Evolutionary conservation across 495 filamentous ascomycete genomes (phyloP).

Genomic region (Penicillium daleae): DNA sequence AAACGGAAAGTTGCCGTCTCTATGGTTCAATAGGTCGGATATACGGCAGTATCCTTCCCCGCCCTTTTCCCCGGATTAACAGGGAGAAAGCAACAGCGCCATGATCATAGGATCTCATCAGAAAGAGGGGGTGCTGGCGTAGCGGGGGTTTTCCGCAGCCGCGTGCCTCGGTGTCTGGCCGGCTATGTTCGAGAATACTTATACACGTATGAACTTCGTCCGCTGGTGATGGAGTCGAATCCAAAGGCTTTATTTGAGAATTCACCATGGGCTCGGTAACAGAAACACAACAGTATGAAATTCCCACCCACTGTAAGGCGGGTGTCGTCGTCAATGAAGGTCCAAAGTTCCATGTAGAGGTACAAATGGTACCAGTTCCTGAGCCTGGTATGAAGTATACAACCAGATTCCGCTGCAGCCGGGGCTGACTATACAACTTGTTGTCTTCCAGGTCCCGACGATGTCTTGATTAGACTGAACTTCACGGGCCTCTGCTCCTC

Average conservation of each 20-base stretch:
- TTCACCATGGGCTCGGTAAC: conserved; percentile 9
- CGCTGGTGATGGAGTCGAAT: neutral
- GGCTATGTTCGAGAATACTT: conserved; percentile 5
- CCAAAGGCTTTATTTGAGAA: neutral
- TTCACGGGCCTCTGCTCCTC: conserved; percentile 53
- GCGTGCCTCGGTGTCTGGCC: conserved; percentile 13
- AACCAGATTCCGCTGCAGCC: neutral
- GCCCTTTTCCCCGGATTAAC: neutral
- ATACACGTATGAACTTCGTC: neutral
- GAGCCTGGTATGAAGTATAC: conserved; percentile 44
- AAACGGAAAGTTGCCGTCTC: neutral
- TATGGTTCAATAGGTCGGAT: neutral
- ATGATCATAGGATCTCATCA: neutral
- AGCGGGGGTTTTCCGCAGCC: conserved; percentile 11
- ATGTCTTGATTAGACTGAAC: conserved; percentile 52
- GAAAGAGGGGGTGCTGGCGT: conserved; percentile 16
- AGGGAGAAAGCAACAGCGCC: neutral
- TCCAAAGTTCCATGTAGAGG: conserved; percentile 54
- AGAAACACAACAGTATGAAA: conserved; percentile 28
- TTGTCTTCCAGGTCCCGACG: conserved; percentile 42
- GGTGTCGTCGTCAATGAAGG: conserved; percentile 59
- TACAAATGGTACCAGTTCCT: conserved; percentile 57
- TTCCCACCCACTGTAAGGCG: conserved; percentile 58
- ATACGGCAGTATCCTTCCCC: conserved; percentile 10
- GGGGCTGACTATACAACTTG: neutral